Evolutionary conservation across 441 rosid genomes (phyloP).

Genomic region (Croton laevigatus): DNA sequence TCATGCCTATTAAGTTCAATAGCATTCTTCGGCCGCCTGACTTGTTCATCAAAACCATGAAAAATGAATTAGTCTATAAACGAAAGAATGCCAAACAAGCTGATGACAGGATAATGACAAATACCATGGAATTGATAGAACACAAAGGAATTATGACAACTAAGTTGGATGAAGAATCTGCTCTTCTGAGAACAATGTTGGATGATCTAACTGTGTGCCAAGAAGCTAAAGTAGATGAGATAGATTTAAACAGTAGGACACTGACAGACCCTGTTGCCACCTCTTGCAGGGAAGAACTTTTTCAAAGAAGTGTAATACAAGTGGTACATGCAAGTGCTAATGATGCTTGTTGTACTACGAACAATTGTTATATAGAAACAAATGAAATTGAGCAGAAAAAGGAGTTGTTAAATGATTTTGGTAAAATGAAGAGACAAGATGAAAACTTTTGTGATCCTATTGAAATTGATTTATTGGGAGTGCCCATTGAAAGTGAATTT

Average conservation of each 20-base stretch:
- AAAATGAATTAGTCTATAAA: slow-evolving; percentile 23
- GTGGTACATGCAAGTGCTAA: slow-evolving; percentile 14
- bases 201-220: slow-evolving; percentile 15
- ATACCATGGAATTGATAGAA: slow-evolving; percentile 8
- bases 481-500: slow-evolving; percentile 32
- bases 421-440: slow-evolving; percentile 22
- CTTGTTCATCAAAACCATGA: slow-evolving; percentile 29
- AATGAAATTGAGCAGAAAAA: slow-evolving; percentile 18
- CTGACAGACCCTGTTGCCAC: neutral
- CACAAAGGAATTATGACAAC: slow-evolving; percentile 20
- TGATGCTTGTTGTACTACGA: slow-evolving; percentile 12
- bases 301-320: slow-evolving; percentile 13
- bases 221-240: slow-evolving; percentile 24
- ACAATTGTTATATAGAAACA: slow-evolving; percentile 23
- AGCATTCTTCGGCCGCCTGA: slow-evolving; percentile 24
- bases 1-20: slow-evolving; percentile 16
- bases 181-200: slow-evolving; percentile 19
- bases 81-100: slow-evolving; percentile 9
- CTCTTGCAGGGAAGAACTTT: slow-evolving; percentile 22
- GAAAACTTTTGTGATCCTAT: slow-evolving; percentile 18
- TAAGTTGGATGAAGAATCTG: slow-evolving; percentile 24
- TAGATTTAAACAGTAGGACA: slow-evolving; percentile 19
- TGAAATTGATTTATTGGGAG: slow-evolving; percentile 16
- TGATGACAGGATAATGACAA: slow-evolving; percentile 21
- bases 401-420: slow-evolving; percentile 22